Evolutionary conservation across 2,329 filamentous ascomycete genomes (phyloP), one percentile per base, ranked within the genome.

Genomic region (Verticillium klebahnii): DNA sequence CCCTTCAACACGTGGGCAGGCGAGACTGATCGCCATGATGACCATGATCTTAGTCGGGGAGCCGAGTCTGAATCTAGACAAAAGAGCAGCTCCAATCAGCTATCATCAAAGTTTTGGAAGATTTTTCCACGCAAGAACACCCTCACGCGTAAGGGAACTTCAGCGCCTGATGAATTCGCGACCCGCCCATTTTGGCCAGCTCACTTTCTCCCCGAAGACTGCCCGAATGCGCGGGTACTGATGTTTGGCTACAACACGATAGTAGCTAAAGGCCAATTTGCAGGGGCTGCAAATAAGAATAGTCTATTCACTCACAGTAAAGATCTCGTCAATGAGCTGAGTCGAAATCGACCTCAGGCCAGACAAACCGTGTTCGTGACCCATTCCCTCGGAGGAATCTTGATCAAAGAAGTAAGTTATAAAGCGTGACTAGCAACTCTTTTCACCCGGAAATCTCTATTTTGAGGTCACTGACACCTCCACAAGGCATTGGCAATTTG

Each of bases 311-410:
- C 60, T 2, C 64, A 67, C 34, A 29, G 57, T 14, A 63, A 58
- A 36, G 61, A 66, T 54, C 45, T 67, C 1, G 23, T 67, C 4
- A 64, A 50, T 45, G 58, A 55, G 2, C 56, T 67, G 1, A 19
- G 15, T 17, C 57, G 61, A 17, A 8, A 39, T 5, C 19, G 15
- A 7, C 7, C 9, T 3, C 50, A 7, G 6, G 45, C 32, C 1
- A 62, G 63, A 2, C 58, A 36, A 1, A 12, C 63, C 5, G 57
- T 67, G 31, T 64, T 67, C 36, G 61, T 67, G 9, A 64, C 61
- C 11, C 66, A 67, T 36, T 61, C 56, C 6, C 45, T 67, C 1
- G 66, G 66, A 1, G 64, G 66, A 0, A 61, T 67, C 12, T 40
- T 67, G 7, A 60, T 67, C 45, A 67, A 67, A 19, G 62, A 65